Conservation (phyloP, 2,329 filamentous ascomycete genomes). For the Ophiosphaerella herpotricha region DNA sequence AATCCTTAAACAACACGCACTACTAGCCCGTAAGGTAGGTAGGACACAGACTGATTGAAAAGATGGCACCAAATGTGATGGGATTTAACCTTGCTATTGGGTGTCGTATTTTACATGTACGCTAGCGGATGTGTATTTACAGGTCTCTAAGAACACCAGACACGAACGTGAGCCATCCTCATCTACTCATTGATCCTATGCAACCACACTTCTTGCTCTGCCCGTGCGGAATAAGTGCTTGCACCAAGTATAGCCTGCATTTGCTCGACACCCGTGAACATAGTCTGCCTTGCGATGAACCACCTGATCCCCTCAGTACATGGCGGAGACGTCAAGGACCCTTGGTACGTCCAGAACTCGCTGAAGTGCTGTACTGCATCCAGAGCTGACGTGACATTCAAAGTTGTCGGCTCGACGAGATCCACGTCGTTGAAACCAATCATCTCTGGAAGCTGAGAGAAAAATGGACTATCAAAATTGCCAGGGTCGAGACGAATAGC, state of each 20-base stretch:
- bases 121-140: no score
- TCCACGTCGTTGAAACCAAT: slow-evolving; percentile 47
- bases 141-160: no score
- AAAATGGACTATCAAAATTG: slow-evolving; percentile 45
- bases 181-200: slow-evolving; percentile 51
- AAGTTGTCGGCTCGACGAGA: slow-evolving; percentile 16
- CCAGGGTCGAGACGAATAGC: slow-evolving; percentile 55
- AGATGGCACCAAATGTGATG: no score
- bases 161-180: no score
- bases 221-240: slow-evolving; percentile 52
- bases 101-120: no score
- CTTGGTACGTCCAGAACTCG: slow-evolving; percentile 57
- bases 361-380: slow-evolving; percentile 47
- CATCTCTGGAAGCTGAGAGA: slow-evolving; percentile 50
- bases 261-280: slow-evolving; percentile 53
- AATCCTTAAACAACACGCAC: no score
- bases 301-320: slow-evolving; percentile 55
- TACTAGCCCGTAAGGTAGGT: no score
- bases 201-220: slow-evolving; percentile 54
- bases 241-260: slow-evolving; percentile 54
- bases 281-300: slow-evolving; percentile 50
- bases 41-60: no score
- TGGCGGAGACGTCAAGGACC: slow-evolving; percentile 54
- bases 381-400: slow-evolving; percentile 44
- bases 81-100: no score